Evolutionary conservation across 2,329 filamentous ascomycete genomes (phyloP), one percentile per base, ranked within the genome.

Genomic region (Parastagonospora avenae): DNA sequence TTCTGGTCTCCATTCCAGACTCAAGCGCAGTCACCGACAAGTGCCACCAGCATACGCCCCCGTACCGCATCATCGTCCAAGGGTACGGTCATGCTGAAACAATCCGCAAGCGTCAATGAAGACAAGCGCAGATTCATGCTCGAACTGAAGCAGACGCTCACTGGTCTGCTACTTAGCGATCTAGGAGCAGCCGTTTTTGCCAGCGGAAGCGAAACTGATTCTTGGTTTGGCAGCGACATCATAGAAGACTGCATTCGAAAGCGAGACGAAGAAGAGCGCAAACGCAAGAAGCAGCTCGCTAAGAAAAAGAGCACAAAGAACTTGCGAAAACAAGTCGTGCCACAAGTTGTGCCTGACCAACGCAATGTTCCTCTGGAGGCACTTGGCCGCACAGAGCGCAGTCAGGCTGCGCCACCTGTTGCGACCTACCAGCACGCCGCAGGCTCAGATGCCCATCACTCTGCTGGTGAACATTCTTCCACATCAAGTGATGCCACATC

Each of bases 1-100:
- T 95, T 93, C 69, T 97, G 92, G 91, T 96, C 92, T 2, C 90
- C 90, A 0, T 92, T 93, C 61, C 88, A 90, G 52, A 85, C 86
- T 0, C 79, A 83, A 44, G 80, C 84, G 0, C 82, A 87, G 54
- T 85, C 85, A 30, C 85, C 88, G 1, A 83, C 85, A 0, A 85
- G 80, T 54, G 77, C 81, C 70, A 87, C 76, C 68, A 90, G 70
- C 76, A 81, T 72, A 8, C 82, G 87, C 15, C 87, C 86, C 4
- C 84, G 82, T 9, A 89, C 86, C 1, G 83, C 86, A 2, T 83
- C 85, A 0, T 89, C 87, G 1, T 87, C 85, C 0, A 87, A 83
- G 46, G 85, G 88, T 60, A 89, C 86, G 0, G 80, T 87, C 4
- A 85, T 85, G 67, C 79, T 86, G 56, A 85, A 78, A 60, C 78